phyloP scores from a whole-genome alignment of 2,329 filamentous ascomycete species.

The Fusarium chlamydosporum region DNA sequence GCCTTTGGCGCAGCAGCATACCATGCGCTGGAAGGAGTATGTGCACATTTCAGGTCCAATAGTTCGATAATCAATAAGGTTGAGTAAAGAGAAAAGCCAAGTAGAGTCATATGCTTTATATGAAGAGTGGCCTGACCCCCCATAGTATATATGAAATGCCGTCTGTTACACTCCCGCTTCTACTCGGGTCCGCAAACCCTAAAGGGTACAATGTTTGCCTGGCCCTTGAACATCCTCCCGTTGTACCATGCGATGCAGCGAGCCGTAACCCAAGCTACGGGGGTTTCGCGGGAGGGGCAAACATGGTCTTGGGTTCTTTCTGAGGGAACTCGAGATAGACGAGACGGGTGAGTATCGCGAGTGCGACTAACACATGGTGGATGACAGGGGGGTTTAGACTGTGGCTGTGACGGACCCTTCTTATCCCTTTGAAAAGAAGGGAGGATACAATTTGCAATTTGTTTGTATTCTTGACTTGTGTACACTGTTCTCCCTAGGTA shows the following conservation, averaged over 20 bases:
- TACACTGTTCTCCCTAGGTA: no score
- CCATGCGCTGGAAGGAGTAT: slow-evolving; percentile 49
- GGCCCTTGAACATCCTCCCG: slow-evolving; percentile 6
- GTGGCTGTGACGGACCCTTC: background rate
- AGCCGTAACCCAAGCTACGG: slow-evolving; percentile 40
- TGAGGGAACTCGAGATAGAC: slow-evolving; percentile 39
- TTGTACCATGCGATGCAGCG: slow-evolving; percentile 39
- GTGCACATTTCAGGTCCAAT: slow-evolving; percentile 43
- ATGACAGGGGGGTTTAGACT: background rate
- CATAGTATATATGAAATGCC: slow-evolving; percentile 20
- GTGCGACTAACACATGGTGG: slow-evolving; percentile 31
- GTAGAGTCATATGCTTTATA: background rate
- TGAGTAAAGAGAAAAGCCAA: background rate
- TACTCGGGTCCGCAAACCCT: slow-evolving; percentile 39
- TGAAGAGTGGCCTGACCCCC: background rate
- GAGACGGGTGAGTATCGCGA: slow-evolving; percentile 44
- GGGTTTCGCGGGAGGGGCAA: slow-evolving; percentile 41
- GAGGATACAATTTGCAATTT: no score
- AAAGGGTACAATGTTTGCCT: slow-evolving; percentile 39
- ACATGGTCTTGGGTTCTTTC: slow-evolving; percentile 36
- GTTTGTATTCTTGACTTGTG: no score
- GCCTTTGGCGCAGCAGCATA: slow-evolving; percentile 51
- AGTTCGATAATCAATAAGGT: background rate
- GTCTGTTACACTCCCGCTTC: slow-evolving; percentile 35
- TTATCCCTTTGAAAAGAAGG: no score